phyloP scores from a whole-genome alignment of 345 rosid genomes.

The Tarenaya hassleriana region DNA sequence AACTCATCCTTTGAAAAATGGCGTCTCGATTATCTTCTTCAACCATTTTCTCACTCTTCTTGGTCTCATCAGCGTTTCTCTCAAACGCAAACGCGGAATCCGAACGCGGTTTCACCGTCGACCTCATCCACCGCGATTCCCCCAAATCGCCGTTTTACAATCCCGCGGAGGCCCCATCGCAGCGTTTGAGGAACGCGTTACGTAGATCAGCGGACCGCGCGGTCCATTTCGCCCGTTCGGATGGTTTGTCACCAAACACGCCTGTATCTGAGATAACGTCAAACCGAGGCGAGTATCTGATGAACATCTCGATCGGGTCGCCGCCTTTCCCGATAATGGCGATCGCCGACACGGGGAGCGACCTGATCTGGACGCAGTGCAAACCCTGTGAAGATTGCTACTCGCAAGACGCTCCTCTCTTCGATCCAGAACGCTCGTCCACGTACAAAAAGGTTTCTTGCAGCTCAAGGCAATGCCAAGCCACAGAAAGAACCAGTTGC shows the following conservation, averaged over 20 bases:
- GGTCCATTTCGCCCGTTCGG: constrained; percentile 6
- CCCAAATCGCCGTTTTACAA: constrained; percentile 33
- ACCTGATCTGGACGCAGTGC: constrained; percentile 36
- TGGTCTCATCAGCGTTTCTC: constrained; percentile 18
- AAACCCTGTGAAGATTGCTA: constrained; percentile 31
- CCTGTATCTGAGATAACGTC: constrained; percentile 17
- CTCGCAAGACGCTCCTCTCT: constrained; percentile 28
- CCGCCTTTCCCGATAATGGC: constrained; percentile 21
- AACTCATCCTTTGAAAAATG: too few species aligned
- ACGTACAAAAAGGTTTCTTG: constrained; percentile 37
- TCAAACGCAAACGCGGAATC: constrained; percentile 18
- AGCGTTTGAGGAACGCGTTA: constrained; percentile 24
- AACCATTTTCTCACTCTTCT: constrained; percentile 12
- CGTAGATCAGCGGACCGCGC: constrained; percentile 28
- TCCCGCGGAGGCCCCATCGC: constrained; percentile 14
- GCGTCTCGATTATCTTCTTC: too few species aligned
- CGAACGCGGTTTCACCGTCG: constrained; percentile 26
- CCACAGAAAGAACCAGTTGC: neutral
- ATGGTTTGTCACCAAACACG: constrained; percentile 2
- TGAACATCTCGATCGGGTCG: constrained; percentile 32
- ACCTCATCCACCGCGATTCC: constrained; percentile 36
- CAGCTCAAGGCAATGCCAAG: constrained; percentile 21
- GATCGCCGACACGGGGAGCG: constrained; percentile 30
- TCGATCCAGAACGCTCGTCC: constrained; percentile 35
- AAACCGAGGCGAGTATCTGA: constrained; percentile 22